These are phyloP conservation scores for Mrakia frigida DNA, from an alignment of 768 basidiomycete genomes.

Conservation along the genomic window DNA sequence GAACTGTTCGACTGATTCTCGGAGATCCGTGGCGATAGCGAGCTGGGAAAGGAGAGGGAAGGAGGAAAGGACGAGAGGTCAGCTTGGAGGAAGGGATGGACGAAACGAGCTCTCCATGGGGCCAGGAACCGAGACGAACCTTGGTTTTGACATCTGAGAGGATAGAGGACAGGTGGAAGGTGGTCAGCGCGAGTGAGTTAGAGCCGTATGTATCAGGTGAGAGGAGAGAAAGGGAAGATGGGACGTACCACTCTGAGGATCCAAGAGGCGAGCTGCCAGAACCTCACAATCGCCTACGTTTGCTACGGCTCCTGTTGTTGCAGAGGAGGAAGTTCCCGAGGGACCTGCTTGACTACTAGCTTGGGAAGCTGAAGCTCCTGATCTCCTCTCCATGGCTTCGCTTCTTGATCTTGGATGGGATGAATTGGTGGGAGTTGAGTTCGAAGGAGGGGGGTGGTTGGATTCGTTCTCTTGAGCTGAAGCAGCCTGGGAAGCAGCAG, in stretches of 20 bases:
- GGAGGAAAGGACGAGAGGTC: not conserved
- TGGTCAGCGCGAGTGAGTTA: not conserved
- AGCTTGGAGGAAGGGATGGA: not conserved
- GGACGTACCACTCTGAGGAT: conserved; percentile 38
- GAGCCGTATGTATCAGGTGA: not conserved
- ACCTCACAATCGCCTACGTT: conserved; percentile 41
- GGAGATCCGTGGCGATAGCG: conserved; percentile 36
- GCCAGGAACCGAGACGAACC: conserved; percentile 9
- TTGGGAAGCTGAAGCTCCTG: not conserved
- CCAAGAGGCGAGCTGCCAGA: conserved; percentile 39
- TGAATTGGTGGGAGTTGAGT: not conserved
- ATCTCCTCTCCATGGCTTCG: conserved; percentile 4
- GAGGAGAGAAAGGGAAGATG: not conserved
- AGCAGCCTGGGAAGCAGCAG: not conserved
- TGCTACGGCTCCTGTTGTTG: not conserved
- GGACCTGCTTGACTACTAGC: conserved; percentile 12
- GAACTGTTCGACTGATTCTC: conserved; percentile 38
- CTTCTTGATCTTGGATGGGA: conserved; percentile 10
- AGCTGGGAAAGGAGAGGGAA: conserved; percentile 25
- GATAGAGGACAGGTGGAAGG: not conserved
- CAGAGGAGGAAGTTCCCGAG: not conserved
- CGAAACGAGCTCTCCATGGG: not conserved
- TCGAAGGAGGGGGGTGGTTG: not conserved
- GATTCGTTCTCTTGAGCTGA: conserved; percentile 1
- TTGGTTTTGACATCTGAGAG: conserved; percentile 21